Base-by-base conservation (phyloP, 1,139 yeast genomes). In the Geotrichum australiense region DNA sequence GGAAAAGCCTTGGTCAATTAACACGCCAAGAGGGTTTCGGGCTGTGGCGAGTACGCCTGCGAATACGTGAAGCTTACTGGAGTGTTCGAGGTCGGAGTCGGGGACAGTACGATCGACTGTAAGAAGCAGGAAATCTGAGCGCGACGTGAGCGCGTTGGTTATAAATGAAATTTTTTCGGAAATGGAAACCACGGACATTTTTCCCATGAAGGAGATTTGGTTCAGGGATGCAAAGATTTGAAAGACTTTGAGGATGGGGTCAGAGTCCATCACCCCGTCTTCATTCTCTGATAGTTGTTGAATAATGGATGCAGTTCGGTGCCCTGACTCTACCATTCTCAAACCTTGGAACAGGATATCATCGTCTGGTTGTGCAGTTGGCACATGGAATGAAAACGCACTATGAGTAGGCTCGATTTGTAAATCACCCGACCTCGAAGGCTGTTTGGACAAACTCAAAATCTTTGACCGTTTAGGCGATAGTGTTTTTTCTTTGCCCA, bases 241-340 rank as follows among this genome's bases (percentile, higher is more conserved):
- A 42, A 76, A 66, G 23, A 76, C 74, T 30, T 74, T 68, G 43
- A 77, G 61, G 18, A 74, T 63, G 0, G 80, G 63, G 27, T 73
- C 70, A 30, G 71, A 66, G 28, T 68, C 65, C 30, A 63, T 65
- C 31, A 52, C 51, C 30, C 72, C 66, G 27, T 67, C 65, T 32
- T 62, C 65, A 34, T 53, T 54, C 35, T 58, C 57, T 2, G 65
- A 56, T 1, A 84, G 77, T 1, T 82, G 83, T 52, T 77, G 83
- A 41, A 79, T 66, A 39, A 79, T 61, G 57, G 79, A 82, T 0
- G 84, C 76, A 0, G 85, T 78, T 59, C 87, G 66, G 35, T 80
- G 79, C 1, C 80, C 72, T 43, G 79, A 65, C 31, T 75, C 74
- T 45, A 78, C 68, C 45, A 78, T 59, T 52, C 77, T 78, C 5